A percentile compares a stretch with the other conserved stretches of the same genome.
Evolutionary conservation across 768 basidiomycete genomes (phyloP).

Genomic region (Hygrocybe coccinea): DNA sequence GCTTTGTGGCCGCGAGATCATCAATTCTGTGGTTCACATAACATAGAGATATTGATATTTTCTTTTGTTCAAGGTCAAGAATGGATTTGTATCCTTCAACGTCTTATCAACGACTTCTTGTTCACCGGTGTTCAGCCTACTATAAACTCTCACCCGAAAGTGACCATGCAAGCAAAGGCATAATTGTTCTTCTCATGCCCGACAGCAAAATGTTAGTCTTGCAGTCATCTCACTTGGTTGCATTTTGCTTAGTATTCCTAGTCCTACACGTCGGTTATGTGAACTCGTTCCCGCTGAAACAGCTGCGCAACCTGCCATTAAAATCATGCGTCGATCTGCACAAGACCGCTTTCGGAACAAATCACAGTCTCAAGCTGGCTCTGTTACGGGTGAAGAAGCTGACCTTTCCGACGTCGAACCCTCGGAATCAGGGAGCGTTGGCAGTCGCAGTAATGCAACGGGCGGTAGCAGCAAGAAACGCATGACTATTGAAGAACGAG

Average conservation of each 20-base stretch:
- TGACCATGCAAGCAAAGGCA: constrained; percentile 59
- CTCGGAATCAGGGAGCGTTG: constrained; percentile 74
- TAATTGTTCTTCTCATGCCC: constrained; percentile 48
- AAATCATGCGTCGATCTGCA: constrained; percentile 74
- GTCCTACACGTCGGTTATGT: constrained; percentile 63
- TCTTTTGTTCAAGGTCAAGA: constrained; percentile 43
- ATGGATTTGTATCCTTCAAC: constrained; percentile 66
- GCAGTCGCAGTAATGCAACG: constrained; percentile 61
- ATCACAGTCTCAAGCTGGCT: constrained; percentile 66
- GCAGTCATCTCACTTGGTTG: constrained; percentile 11
- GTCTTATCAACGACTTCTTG: constrained; percentile 79
- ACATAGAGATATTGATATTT: constrained; percentile 18
- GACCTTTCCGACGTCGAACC: constrained; percentile 77
- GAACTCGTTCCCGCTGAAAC: constrained; percentile 77
- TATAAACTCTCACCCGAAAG: constrained; percentile 70
- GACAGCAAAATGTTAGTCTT: constrained; percentile 42
- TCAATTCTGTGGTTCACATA: not conserved
- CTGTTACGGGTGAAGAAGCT: constrained; percentile 68
- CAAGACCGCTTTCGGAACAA: constrained; percentile 48
- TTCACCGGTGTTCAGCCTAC: constrained; percentile 81
- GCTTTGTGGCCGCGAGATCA: not conserved
- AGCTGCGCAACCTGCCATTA: constrained; percentile 68
- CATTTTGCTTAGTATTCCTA: constrained; percentile 26
- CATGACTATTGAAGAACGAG: constrained; percentile 79
- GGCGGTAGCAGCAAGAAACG: constrained; percentile 60